Conservation (phyloP, 192 early-diverging fungal genomes). For the Coemansia sp. region DNA sequence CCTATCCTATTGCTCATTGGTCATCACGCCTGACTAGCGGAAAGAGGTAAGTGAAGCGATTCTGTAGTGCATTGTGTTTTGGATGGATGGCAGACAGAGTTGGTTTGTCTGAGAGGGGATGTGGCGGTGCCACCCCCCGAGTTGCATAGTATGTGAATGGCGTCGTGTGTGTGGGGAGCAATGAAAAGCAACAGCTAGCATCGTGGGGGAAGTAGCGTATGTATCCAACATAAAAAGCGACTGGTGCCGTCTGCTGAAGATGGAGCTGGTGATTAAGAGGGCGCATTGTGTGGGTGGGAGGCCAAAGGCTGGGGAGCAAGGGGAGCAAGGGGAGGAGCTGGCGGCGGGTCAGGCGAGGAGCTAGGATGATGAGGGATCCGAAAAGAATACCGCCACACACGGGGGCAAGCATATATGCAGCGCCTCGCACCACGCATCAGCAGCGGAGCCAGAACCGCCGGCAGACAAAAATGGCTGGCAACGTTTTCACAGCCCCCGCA, state of each 20-base stretch:
- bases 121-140: neutral
- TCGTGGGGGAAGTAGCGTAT: neutral
- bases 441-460: neutral
- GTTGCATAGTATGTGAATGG: conserved; percentile 5
- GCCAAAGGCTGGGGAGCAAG: neutral
- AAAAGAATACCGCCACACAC: conserved; percentile 9
- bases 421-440: conserved; percentile 4
- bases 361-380: neutral
- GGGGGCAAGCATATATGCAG: conserved; percentile 4
- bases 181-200: neutral
- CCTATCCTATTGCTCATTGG: no score
- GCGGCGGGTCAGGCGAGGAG: neutral
- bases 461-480: neutral
- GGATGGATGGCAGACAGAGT: no score
- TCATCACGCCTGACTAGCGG: no score
- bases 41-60: neutral
- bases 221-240: neutral
- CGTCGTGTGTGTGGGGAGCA: neutral
- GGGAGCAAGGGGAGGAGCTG: neutral
- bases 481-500: conserved; percentile 3
- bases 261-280: neutral
- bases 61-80: no score
- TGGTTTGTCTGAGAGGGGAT: neutral
- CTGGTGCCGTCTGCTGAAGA: no score
- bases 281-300: neutral